Evolutionary conservation across 202 grass and related monocot species (phyloP).

Genomic region (Schoenoplectus tabernaemontani): DNA sequence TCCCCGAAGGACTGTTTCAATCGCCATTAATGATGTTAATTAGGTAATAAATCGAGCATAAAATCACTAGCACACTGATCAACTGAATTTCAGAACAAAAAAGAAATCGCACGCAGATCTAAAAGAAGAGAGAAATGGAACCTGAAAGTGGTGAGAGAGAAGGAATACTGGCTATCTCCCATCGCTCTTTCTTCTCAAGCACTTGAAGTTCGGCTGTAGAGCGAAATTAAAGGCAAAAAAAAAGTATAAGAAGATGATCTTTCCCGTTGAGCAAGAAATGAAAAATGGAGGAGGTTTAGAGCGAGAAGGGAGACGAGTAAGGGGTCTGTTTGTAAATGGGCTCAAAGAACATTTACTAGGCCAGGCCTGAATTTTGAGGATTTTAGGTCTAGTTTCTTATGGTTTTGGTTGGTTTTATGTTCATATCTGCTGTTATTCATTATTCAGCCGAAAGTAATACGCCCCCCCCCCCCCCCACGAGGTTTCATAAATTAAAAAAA

Average conservation of each 20-base stretch:
- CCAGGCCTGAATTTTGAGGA: too few species aligned
- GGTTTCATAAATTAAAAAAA: too few species aligned
- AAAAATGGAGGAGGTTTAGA: not conserved
- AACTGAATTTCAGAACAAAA: not conserved
- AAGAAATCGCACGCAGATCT: not conserved
- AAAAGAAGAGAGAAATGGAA: not conserved
- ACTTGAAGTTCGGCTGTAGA: too few species aligned
- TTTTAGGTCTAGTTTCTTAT: too few species aligned
- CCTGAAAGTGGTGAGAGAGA: conserved; percentile 98
- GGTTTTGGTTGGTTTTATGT: too few species aligned
- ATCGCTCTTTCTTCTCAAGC: conserved; percentile 20
- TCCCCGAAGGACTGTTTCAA: conserved; percentile 31
- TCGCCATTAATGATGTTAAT: not conserved
- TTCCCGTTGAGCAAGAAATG: conserved; percentile 14
- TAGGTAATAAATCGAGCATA: not conserved
- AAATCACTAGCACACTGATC: not conserved
- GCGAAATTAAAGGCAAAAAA: too few species aligned
- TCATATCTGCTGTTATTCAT: too few species aligned
- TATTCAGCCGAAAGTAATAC: too few species aligned
- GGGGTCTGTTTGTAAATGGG: not conserved
- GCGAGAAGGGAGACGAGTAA: not conserved
- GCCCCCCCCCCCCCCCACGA: too few species aligned
- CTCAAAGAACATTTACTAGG: too few species aligned
- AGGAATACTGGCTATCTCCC: conserved; percentile 97
- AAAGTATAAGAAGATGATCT: too few species aligned